Percentiles rank a stretch among this genome's conserved stretches.
Evolutionary conservation across 495 filamentous ascomycete species (phyloP).

Genomic region (Achaetomiella virescens): DNA sequence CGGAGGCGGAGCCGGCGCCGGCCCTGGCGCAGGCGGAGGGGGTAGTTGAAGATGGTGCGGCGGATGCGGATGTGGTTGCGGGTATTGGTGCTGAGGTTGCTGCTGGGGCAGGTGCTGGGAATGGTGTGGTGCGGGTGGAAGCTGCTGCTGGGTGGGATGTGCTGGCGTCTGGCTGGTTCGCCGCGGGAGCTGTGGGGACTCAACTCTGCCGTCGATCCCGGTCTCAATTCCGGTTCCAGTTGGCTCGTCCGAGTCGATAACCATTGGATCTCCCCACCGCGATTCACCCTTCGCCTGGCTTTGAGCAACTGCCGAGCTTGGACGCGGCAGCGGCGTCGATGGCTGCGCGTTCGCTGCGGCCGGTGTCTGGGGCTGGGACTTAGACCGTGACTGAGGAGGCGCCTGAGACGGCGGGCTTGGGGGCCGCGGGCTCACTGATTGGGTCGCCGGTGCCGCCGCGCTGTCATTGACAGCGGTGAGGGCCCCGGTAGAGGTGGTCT

Average conservation of each 20-base stretch:
- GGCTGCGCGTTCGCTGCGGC: slow-evolving; percentile 3
- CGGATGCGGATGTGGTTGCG: slow-evolving; percentile 10
- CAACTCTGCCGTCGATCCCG: slow-evolving; percentile 2
- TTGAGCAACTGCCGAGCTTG: background rate
- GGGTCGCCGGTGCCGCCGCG: background rate
- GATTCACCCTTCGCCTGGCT: slow-evolving; percentile 6
- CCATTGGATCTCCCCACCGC: slow-evolving; percentile 21
- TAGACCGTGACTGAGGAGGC: too few species aligned
- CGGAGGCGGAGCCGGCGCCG: background rate
- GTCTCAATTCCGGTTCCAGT: background rate
- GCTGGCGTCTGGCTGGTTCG: background rate
- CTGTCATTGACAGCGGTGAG: background rate
- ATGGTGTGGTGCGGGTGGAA: background rate
- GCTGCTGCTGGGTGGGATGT: background rate
- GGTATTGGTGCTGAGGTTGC: background rate
- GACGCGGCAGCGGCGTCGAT: background rate
- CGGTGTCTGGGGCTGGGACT: slow-evolving; percentile 1
- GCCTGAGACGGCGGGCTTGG: slow-evolving; percentile 10
- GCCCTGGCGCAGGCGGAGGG: background rate
- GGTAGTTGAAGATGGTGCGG: slow-evolving; percentile 8
- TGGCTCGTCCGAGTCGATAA: slow-evolving; percentile 18
- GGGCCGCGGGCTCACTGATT: slow-evolving; percentile 12
- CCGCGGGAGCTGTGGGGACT: background rate
- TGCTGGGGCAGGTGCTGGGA: background rate
- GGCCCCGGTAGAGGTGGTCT: background rate